Base-by-base conservation (phyloP, 805 yeast species). In the Candida methanosorbosa region DNA sequence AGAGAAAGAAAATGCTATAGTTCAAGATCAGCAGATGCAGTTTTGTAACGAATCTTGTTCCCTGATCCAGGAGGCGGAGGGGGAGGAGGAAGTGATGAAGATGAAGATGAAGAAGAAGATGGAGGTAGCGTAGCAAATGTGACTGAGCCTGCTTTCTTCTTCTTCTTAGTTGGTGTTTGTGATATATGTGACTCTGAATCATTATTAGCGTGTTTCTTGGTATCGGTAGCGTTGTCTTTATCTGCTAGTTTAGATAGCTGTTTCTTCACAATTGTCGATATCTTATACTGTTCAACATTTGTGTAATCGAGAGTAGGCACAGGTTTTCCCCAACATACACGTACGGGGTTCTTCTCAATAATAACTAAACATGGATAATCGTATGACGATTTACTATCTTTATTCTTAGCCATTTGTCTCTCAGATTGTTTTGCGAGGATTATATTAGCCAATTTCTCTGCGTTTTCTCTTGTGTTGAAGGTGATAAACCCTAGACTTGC, bases 401-500 rank as follows among this genome's bases (percentile, higher is more conserved):
- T 9, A 5, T 7, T 17, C 6, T 7, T 8, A 15, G 16, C 9
- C 9, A 13, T 20, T 12, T 18, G 29, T 28, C 33, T 35, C 20
- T 33, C 34, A 38, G 27, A 12, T 32, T 38, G 38, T 9, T 27
- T 30, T 7, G 34, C 18, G 12, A 32, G 44, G 38, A 42, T 36
- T 19, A 50, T 43, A 6, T 43, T 34, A 1, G 70, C 58, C 2
- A 54, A 46, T 3, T 63, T 63, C 34, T 75, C 79, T 1, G 90
- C 88, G 3, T 64, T 57, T 3, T 49, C 41, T 31, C 81, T 54
- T 3, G 62, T 58, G 4, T 52, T 44, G 46, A 74, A 82, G n/a
- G 70, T 64, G 2, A 82, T 59, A 48, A 64, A 81, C 5, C 84
- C 94, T 49, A 81, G 71, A 36, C 69, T 61, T 2, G 87, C 79